Percentiles rank a stretch among this genome's conserved stretches.
Conservation (phyloP, 1,284 basidiomycete species). For the Polyporus tsugae region DNA sequence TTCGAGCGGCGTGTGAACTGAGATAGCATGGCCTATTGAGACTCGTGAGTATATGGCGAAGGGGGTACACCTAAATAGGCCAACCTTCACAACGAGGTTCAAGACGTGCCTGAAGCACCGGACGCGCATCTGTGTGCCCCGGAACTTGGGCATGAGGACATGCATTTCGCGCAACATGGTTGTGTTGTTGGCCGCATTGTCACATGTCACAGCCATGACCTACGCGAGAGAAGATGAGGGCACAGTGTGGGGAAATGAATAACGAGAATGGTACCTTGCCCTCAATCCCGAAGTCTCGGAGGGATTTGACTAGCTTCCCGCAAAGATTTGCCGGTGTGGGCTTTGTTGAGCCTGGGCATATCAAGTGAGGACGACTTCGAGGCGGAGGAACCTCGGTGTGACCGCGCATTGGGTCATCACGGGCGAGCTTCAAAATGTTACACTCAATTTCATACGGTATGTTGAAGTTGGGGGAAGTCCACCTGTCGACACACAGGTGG, state of each 20-base stretch:
- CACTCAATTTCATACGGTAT: no score
- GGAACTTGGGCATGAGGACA: neutral
- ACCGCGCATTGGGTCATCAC: no score
- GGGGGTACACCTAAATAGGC: no score
- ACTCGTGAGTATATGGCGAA: no score
- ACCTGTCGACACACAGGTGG: neutral
- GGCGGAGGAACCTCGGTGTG: no score
- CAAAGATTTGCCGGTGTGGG: neutral
- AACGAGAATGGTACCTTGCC: no score
- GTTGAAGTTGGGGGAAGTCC: neutral
- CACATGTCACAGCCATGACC: neutral
- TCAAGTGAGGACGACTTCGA: no score
- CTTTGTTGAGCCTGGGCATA: neutral
- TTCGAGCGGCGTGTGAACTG: neutral
- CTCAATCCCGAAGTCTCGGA: neutral
- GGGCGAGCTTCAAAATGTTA: no score
- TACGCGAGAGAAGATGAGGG: no score
- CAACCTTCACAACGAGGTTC: neutral
- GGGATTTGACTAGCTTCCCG: neutral
- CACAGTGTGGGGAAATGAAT: no score
- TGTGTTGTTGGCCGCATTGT: neutral
- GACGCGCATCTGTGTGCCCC: neutral
- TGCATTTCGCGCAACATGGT: neutral
- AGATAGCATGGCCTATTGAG: neutral
- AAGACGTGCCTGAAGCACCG: neutral